Evolutionary conservation across 768 basidiomycete genomes (phyloP).

Genomic region (Rhodosporidiobolus sp.): DNA sequence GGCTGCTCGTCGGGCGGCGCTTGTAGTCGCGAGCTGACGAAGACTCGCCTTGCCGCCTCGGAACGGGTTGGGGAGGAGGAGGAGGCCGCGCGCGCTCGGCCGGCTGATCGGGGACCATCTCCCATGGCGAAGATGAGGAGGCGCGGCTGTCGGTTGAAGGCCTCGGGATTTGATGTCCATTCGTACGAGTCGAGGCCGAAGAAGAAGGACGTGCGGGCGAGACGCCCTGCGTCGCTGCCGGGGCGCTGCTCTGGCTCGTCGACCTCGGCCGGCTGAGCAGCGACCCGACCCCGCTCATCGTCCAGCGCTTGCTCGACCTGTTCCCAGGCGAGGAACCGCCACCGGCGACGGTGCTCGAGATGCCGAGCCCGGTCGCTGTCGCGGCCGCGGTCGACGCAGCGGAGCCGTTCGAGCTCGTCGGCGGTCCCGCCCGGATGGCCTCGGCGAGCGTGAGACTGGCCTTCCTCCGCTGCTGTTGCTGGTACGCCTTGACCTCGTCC

Average conservation of each 20-base stretch:
- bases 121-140: background rate
- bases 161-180: background rate
- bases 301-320: constrained; percentile 23
- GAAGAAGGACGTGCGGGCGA: background rate
- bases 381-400: background rate
- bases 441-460: constrained; percentile 5
- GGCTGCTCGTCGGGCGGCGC: background rate
- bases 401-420: background rate
- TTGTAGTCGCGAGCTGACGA: constrained; percentile 6
- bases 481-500: background rate
- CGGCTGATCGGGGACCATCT: background rate
- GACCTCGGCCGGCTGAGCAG: background rate
- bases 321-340: background rate
- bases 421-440: background rate
- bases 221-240: background rate
- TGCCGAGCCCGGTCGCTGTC: background rate
- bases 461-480: constrained; percentile 2
- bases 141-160: background rate
- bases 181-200: background rate
- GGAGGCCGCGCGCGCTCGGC: background rate
- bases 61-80: background rate
- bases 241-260: background rate
- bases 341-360: background rate
- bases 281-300: constrained; percentile 19
- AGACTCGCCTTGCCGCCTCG: background rate